Evolutionary conservation across 441 rosid genomes (phyloP).

Genomic region (Jatropha podagrica): DNA sequence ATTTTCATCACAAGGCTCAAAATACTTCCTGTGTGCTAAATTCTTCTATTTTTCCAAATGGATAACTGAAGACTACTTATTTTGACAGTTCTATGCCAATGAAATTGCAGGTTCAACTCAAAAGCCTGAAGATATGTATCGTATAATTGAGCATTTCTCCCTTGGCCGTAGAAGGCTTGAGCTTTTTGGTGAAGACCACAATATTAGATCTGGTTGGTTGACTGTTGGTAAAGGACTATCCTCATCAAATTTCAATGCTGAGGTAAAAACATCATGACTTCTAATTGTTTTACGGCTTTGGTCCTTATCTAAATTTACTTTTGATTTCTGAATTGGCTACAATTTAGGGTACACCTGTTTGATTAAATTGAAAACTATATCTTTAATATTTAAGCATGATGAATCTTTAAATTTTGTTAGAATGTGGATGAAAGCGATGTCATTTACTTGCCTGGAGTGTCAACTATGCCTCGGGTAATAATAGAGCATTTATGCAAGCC

Average conservation of each 20-base stretch:
- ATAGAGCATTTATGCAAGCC: background rate
- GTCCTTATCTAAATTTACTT: background rate
- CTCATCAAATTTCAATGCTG: constrained; percentile 81
- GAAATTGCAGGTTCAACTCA: constrained; percentile 77
- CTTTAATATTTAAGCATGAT: background rate
- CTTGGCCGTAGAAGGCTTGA: constrained; percentile 98
- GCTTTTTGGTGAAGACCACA: constrained; percentile 97
- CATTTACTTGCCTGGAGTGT: background rate
- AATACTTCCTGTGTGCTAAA: background rate
- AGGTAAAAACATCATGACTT: constrained; percentile 42
- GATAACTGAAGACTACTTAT: background rate
- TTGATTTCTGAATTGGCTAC: background rate
- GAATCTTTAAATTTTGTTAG: background rate
- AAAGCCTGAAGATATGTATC: constrained; percentile 99
- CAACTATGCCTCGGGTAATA: background rate
- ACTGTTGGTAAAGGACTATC: constrained; percentile 91
- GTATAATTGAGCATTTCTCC: constrained; percentile 95
- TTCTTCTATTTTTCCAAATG: background rate
- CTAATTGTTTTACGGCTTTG: background rate
- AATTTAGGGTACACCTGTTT: constrained; percentile 10
- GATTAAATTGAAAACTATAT: background rate
- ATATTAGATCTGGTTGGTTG: constrained; percentile 94
- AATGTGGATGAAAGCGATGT: background rate
- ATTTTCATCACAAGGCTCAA: background rate
- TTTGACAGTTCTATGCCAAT: constrained; percentile 20